phyloP scores from a whole-genome alignment of 768 basidiomycete species.

The Xanthoconium purpureum region DNA sequence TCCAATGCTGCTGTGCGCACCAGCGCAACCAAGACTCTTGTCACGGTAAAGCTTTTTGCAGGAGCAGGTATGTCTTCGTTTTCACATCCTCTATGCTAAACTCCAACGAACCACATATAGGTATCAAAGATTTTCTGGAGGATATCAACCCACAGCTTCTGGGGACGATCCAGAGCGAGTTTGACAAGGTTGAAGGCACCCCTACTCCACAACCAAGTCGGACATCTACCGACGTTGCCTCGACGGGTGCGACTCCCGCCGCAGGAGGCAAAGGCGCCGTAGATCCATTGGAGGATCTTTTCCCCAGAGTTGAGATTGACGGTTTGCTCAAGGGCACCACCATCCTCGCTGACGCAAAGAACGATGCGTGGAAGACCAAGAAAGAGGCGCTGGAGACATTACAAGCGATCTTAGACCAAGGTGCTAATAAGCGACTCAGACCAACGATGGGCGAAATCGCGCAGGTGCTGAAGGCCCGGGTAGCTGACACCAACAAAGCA shows the following conservation, averaged over 20 bases:
- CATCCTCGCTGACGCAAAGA: conserved; percentile 80
- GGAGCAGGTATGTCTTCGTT: conserved; percentile 63
- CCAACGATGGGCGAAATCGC: conserved; percentile 91
- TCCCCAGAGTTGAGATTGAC: conserved; percentile 93
- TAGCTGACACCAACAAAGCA: conserved; percentile 90
- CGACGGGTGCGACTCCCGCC: conserved; percentile 42
- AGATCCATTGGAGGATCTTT: conserved; percentile 90
- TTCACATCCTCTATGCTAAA: neutral
- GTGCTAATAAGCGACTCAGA: conserved; percentile 89
- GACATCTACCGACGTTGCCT: conserved; percentile 70
- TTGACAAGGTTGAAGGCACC: conserved; percentile 85
- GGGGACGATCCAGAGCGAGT: conserved; percentile 85
- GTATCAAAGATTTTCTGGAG: conserved; percentile 87
- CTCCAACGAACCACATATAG: conserved; percentile 39
- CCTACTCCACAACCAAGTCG: conserved; percentile 76
- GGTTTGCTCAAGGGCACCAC: conserved; percentile 78
- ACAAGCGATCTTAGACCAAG: conserved; percentile 83
- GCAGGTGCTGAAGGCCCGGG: conserved; percentile 80
- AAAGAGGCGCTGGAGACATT: conserved; percentile 91
- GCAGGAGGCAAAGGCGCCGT: conserved; percentile 37
- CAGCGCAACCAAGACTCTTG: conserved; percentile 88
- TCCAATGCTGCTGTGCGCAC: conserved; percentile 93
- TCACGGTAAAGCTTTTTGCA: conserved; percentile 88
- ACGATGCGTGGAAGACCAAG: conserved; percentile 94
- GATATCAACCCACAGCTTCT: conserved; percentile 93